Percentiles rank a stretch among this genome's conserved stretches.
phyloP scores from a whole-genome alignment of 1,284 basidiomycete species.

The Papiliotrema fonsecae region DNA sequence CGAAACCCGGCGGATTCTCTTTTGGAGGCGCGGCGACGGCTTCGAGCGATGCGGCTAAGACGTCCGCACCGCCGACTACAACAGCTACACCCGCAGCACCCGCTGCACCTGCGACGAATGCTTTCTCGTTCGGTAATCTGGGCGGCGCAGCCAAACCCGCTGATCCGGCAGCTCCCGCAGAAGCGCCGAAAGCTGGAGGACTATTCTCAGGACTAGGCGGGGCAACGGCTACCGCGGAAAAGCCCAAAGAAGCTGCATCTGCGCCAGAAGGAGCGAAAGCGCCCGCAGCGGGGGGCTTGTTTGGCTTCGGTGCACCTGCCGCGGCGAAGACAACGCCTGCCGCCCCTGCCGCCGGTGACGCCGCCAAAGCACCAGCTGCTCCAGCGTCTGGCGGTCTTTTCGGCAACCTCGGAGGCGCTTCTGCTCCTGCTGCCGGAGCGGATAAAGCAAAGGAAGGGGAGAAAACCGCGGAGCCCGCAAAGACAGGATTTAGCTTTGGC shows the following conservation, averaged over 20 bases:
- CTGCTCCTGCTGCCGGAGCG: too few relatives aligned
- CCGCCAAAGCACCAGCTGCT: conserved; percentile 9
- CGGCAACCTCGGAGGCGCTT: conserved; percentile 32
- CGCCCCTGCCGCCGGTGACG: background rate
- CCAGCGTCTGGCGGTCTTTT: conserved; percentile 7
- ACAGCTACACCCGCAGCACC: conserved; percentile 13
- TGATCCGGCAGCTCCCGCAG: conserved; percentile 12
- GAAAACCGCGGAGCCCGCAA: conserved; percentile 9
- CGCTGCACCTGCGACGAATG: conserved; percentile 18
- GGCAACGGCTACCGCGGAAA: background rate
- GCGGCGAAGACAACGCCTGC: background rate
- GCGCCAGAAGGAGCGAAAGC: background rate
- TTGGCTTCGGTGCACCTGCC: conserved; percentile 6
- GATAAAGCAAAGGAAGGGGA: background rate
- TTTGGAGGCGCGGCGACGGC: conserved; percentile 7
- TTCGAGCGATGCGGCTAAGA: conserved; percentile 8
- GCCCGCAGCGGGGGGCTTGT: conserved; percentile 5
- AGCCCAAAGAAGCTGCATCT: conserved; percentile 10
- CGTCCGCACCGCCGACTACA: too few relatives aligned
- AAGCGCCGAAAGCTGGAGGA: conserved; percentile 10
- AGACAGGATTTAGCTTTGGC: conserved; percentile 10
- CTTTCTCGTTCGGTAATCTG: conserved; percentile 25
- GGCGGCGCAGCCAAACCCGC: conserved; percentile 7
- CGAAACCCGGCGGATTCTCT: conserved; percentile 16
- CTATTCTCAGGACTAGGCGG: conserved; percentile 5